Conservation (phyloP, 2,329 filamentous ascomycete genomes). For the Waltergamsia citrina region DNA sequence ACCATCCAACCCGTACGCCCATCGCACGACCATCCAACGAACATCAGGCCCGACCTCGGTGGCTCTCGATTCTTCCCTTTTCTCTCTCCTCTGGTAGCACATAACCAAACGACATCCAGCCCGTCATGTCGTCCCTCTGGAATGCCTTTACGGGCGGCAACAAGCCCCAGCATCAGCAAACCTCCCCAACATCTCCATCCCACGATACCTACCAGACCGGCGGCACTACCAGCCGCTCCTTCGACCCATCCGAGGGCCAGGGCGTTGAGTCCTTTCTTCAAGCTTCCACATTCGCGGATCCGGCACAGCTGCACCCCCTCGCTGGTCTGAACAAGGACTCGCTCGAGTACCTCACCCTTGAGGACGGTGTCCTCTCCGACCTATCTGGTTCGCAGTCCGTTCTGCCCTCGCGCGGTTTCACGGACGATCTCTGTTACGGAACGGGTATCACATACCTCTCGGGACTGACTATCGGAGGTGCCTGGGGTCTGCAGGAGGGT, state of each 20-base stretch:
- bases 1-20: no score
- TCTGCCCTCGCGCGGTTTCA: constrained; percentile 91
- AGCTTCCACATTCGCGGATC: constrained; percentile 69
- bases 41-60: no score
- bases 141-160: constrained; percentile 52
- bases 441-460: constrained; percentile 88
- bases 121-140: constrained; percentile 49
- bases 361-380: constrained; percentile 82
- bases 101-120: no score
- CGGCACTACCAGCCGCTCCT: constrained; percentile 27
- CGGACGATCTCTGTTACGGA: constrained; percentile 96
- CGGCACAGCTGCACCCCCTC: constrained; percentile 81
- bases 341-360: constrained; percentile 89
- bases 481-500: constrained; percentile 88
- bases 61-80: no score
- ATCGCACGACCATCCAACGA: no score
- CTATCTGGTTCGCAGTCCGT: constrained; percentile 79
- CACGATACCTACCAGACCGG: constrained; percentile 9
- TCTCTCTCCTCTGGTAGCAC: no score
- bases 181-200: background rate
- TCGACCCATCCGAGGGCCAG: constrained; percentile 64
- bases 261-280: constrained; percentile 84
- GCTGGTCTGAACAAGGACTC: constrained; percentile 88
- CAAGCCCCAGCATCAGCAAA: constrained; percentile 33
- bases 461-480: constrained; percentile 77